Conservation (phyloP, 1,139 yeast species). For the Casaregolazyma lundiana region DNA sequence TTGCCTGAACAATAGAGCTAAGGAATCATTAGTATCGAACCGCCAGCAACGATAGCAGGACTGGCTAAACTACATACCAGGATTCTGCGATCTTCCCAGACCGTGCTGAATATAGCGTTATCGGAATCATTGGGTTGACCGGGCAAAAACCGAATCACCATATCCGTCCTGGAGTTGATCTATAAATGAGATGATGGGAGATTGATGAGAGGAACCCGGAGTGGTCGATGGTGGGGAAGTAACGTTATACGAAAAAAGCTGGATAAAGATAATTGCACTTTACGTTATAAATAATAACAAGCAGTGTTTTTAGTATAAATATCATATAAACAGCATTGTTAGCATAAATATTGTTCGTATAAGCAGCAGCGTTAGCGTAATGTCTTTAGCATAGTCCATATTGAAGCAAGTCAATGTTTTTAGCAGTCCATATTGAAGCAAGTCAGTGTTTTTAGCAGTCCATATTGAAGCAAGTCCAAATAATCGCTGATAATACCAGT, state of each 20-base stretch:
- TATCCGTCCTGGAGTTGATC: neutral
- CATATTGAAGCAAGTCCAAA: no score
- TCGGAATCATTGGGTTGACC: conserved; percentile 70
- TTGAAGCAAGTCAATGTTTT: no score
- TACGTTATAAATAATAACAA: no score
- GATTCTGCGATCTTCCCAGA: conserved; percentile 65
- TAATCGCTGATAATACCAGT: no score
- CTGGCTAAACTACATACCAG: conserved; percentile 35
- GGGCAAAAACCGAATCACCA: conserved; percentile 44
- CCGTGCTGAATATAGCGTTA: conserved; percentile 54
- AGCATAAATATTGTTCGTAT: no score
- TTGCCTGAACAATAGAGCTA: conserved; percentile 82
- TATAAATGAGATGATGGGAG: neutral
- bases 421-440: no score
- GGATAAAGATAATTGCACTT: no score
- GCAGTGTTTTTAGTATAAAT: no score
- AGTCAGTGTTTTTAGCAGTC: no score
- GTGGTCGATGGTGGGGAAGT: neutral
- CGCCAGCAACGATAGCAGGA: neutral
- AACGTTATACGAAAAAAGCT: neutral
- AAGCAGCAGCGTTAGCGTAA: no score
- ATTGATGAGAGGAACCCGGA: neutral
- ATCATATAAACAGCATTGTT: no score
- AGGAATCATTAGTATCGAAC: conserved; percentile 5
- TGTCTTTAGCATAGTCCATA: no score